phyloP scores from a whole-genome alignment of 352 stramenopile genomes.

The Phytophthora citrophthora region DNA sequence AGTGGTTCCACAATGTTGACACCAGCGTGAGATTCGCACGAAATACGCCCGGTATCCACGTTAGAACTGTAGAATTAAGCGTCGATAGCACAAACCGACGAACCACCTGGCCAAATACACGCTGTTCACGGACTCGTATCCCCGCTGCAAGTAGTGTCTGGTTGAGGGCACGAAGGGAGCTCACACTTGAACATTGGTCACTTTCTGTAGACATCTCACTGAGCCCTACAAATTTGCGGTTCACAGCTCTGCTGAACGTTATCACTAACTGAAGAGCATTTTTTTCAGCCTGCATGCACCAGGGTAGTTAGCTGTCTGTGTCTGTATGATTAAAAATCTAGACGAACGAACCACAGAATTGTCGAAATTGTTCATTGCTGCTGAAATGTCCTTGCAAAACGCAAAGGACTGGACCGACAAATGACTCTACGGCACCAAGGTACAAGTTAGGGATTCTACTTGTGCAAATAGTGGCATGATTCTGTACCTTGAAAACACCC shows the following conservation, averaged over 20 bases:
- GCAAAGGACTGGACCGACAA: conserved; percentile 69
- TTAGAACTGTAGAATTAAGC: conserved; percentile 65
- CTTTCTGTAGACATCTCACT: conserved; percentile 45
- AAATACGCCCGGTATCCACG: conserved; percentile 69
- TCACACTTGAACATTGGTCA: conserved; percentile 67
- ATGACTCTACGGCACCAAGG: conserved; percentile 53
- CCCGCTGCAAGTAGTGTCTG: conserved; percentile 68
- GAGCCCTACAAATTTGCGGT: conserved; percentile 50
- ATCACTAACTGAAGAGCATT: conserved; percentile 80
- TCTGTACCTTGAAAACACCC: conserved; percentile 76
- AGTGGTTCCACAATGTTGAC: conserved; percentile 88
- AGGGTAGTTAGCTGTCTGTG: not conserved
- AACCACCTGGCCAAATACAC: conserved; percentile 77
- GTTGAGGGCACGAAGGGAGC: conserved; percentile 75
- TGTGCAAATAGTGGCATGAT: not conserved
- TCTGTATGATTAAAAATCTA: not conserved
- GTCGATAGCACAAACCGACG: conserved; percentile 78
- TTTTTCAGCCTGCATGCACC: conserved; percentile 52
- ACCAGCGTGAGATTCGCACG: conserved; percentile 64
- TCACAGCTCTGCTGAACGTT: conserved; percentile 76
- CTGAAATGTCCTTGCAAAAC: conserved; percentile 65
- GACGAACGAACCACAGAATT: conserved; percentile 35
- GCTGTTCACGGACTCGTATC: conserved; percentile 53
- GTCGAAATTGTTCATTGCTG: conserved; percentile 44
- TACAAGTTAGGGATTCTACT: not conserved